Evolutionary conservation across 495 filamentous ascomycete genomes (phyloP).

Genomic region (Hyaloscypha finlandica): DNA sequence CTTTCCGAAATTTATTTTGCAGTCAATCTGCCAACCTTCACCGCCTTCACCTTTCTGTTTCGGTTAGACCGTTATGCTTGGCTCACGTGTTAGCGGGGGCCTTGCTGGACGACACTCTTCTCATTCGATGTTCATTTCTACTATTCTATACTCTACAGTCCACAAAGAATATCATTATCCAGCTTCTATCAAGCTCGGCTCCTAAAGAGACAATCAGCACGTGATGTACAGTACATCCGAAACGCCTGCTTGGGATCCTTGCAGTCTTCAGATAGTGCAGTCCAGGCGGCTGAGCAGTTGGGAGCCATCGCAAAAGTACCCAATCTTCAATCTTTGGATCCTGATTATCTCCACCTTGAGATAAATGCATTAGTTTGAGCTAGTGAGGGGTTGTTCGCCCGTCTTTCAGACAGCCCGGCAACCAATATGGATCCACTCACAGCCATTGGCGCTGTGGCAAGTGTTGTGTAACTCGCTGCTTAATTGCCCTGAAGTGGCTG

Average conservation of each 20-base stretch:
- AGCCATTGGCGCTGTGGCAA: constrained; percentile 21
- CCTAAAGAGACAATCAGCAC: not conserved
- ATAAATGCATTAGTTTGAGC: not conserved
- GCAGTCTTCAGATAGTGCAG: not conserved
- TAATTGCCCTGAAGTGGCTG: no score
- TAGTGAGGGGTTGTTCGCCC: not conserved
- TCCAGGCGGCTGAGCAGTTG: not conserved
- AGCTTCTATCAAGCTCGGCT: no score
- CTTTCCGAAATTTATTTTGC: not conserved
- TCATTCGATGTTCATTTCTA: not conserved
- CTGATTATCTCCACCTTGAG: not conserved
- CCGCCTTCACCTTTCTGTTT: not conserved
- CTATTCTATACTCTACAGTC: no score
- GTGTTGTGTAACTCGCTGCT: constrained; percentile 10
- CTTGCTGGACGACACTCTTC: not conserved
- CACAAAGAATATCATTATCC: no score
- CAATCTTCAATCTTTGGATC: not conserved
- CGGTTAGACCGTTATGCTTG: not conserved
- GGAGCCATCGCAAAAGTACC: not conserved
- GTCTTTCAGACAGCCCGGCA: not conserved
- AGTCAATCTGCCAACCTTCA: not conserved
- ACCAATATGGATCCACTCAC: constrained; percentile 25
- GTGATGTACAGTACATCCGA: not conserved
- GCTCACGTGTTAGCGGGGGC: not conserved
- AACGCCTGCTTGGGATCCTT: not conserved